Percentiles rank a stretch among this genome's conserved stretches.
These are phyloP conservation scores for Pestalotiopsis sp. DNA, from an alignment of 2,329 filamentous ascomycete genomes.

Conservation along the genomic window DNA sequence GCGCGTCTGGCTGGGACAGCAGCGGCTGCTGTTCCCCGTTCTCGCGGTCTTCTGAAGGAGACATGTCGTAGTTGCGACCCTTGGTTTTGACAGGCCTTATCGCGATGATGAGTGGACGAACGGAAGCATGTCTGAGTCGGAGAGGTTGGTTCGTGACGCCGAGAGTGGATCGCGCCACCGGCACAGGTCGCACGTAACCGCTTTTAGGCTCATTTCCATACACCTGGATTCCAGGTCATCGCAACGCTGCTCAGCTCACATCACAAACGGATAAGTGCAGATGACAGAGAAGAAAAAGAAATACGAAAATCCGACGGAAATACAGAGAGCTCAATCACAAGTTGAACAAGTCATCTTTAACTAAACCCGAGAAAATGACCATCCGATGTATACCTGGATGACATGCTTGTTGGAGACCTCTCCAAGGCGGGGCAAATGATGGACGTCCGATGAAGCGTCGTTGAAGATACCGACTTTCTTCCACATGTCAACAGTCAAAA, in stretches of 20 bases:
- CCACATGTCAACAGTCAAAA: no score
- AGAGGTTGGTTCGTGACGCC: neutral
- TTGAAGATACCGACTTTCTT: no score
- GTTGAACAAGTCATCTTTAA: no score
- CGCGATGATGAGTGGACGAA: neutral
- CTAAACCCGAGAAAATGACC: no score
- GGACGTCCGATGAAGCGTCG: no score
- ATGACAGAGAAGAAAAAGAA: neutral
- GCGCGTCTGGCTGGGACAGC: neutral
- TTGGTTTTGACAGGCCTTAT: neutral
- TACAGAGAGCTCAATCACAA: no score
- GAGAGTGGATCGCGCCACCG: neutral
- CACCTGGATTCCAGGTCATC: neutral
- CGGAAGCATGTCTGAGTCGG: neutral
- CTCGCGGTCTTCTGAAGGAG: neutral
- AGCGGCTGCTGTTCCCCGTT: constrained; percentile 6
- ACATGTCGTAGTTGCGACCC: neutral
- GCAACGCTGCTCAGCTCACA: neutral
- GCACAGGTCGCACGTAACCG: neutral
- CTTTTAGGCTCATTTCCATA: neutral
- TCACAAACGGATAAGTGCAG: neutral
- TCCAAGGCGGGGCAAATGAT: no score
- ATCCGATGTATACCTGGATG: no score
- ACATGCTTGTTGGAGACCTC: no score
- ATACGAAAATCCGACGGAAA: no score